Evolutionary conservation across 495 filamentous ascomycete species (phyloP), one percentile per base, ranked within the genome.

Genomic region (Eremomyces bilateralis): DNA sequence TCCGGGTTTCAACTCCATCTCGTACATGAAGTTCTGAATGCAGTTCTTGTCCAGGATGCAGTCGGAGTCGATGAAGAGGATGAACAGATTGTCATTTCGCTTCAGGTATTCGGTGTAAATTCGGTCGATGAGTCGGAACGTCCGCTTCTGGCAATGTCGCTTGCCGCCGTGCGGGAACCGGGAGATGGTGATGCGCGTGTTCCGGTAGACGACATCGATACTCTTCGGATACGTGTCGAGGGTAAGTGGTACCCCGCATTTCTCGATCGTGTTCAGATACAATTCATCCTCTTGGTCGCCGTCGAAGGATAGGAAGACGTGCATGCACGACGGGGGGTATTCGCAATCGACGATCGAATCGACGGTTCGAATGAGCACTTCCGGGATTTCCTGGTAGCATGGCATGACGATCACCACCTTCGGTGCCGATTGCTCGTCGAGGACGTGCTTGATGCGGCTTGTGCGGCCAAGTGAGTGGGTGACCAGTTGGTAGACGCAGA

Each of bases 351-450:
- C 84, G 10, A 94, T 75, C 0, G 85, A 94, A 52, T 93, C 73
- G 33, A 94, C 67, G 2, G 88, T 90, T 20, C 80, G 77, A 33
- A 95, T 61, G 40, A 95, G 57, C n/a, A 90, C 61, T 0, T 75
- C 75, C 2, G 84, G 78, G 4, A 79, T 71, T 53, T 97, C 88
- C 51, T 91, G 91, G 57, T 92, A 95, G 45, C 82, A 88, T 2
- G 88, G 88, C 82, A 97, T 94, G 29, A 95, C 76, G 36, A 95
- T 81, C 28, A 95, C 84, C 4, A 90, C 81, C 53, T 95, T 97
- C 0, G 88, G 88, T 1, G 88, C 85, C 4, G 74, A 77, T 0
- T 62, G 56, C 44, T 92, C 81, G 49, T 94, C 80, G 32, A 95
- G 58, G 0, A 80, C 72, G 31, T 77, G 63, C 49, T 93, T 84